A percentile compares a stretch with the other conserved stretches of the same genome.
phyloP scores from a whole-genome alignment of 768 basidiomycete genomes.

The Brasilioporus rufonigricans region DNA sequence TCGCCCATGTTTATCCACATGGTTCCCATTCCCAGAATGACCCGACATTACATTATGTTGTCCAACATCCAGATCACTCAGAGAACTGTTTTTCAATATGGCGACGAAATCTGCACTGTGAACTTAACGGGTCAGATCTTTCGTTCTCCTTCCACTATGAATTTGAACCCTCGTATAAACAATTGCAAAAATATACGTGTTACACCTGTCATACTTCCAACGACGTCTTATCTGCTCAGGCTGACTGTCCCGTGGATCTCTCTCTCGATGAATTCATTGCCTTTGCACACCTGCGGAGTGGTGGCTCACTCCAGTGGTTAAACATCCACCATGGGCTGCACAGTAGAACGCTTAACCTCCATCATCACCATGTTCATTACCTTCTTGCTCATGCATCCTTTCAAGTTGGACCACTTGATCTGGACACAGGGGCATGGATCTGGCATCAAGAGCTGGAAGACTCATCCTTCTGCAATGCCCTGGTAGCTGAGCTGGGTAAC shows the following conservation, averaged over 20 bases:
- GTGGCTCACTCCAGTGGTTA: background rate
- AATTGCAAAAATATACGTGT: background rate
- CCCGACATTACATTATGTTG: background rate
- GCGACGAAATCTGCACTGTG: too few relatives aligned
- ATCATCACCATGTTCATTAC: background rate
- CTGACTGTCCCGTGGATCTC: background rate
- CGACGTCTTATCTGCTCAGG: background rate
- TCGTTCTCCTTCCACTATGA: too few relatives aligned
- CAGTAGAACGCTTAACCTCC: background rate
- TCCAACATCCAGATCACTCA: background rate
- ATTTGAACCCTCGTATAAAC: too few relatives aligned
- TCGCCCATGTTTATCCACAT: background rate
- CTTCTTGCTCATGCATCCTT: background rate
- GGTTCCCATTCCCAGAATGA: background rate
- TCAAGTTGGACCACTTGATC: background rate
- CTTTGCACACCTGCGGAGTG: background rate
- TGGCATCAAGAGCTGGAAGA: background rate
- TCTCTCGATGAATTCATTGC: background rate
- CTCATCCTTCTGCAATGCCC: background rate
- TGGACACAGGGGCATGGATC: background rate
- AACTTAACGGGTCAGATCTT: too few relatives aligned
- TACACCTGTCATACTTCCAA: background rate
- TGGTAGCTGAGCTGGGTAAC: background rate
- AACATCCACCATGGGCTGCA: background rate
- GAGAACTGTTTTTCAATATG: too few relatives aligned